Percentiles rank a stretch among this genome's conserved stretches.
phyloP scores from a whole-genome alignment of 2,329 filamentous ascomycete genomes.

The Amylocarpus encephaloides region DNA sequence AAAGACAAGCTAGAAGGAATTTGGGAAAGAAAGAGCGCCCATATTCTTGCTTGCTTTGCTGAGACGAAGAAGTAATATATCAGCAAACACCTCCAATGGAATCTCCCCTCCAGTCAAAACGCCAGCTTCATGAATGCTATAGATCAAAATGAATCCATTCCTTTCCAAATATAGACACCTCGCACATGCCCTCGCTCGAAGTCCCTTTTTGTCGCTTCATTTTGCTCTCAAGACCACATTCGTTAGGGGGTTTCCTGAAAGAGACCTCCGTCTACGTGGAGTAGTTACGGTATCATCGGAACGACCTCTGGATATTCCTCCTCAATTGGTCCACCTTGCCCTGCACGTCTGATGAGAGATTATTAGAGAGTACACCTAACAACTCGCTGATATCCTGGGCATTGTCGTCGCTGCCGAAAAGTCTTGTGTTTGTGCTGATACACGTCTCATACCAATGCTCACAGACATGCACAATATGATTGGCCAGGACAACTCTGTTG shows the following conservation, averaged over 20 bases:
- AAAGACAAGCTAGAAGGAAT: too few species aligned
- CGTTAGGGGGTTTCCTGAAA: too few species aligned
- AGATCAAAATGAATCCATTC: neutral
- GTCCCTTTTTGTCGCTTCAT: neutral
- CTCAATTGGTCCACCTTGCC: conserved; percentile 37
- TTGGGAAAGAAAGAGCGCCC: too few species aligned
- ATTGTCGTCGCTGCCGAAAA: conserved; percentile 56
- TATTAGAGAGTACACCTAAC: conserved; percentile 39
- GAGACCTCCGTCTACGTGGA: neutral
- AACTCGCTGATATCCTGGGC: conserved; percentile 41
- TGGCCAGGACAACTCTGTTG: conserved; percentile 50
- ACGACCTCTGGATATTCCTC: conserved; percentile 35
- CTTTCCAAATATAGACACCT: neutral
- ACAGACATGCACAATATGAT: conserved; percentile 56
- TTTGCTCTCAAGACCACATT: neutral
- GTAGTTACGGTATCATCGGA: conserved; percentile 28
- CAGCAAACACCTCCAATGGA: too few species aligned
- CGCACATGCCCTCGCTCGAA: neutral
- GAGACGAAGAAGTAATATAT: too few species aligned
- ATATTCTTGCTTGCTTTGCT: too few species aligned
- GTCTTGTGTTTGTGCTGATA: conserved; percentile 43
- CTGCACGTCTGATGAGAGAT: conserved; percentile 34
- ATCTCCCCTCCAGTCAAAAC: too few species aligned
- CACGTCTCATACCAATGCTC: conserved; percentile 55
- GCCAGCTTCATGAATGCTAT: too few species aligned